phyloP scores from a whole-genome alignment of 164 flowering plant species.

The Stephania cephalantha region DNA sequence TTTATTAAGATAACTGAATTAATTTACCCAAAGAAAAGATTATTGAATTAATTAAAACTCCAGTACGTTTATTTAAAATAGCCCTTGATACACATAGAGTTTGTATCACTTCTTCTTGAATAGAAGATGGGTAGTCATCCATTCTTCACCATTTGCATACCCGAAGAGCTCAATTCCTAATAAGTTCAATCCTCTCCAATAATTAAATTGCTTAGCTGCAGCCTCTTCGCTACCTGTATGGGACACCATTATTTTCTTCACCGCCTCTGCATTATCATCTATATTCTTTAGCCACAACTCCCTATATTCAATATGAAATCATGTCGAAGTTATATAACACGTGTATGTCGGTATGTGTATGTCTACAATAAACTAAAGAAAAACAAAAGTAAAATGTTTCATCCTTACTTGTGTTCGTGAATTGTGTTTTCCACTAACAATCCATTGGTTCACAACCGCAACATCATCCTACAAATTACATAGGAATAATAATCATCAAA shows the following conservation, averaged over 20 bases:
- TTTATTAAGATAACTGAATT: too few relatives aligned
- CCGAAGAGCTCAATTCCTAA: neutral
- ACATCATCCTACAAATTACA: conserved; percentile 19
- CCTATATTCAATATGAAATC: neutral
- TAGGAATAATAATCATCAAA: too few relatives aligned
- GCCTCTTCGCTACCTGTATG: conserved; percentile 2
- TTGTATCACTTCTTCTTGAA: conserved; percentile 18
- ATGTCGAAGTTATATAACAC: too few relatives aligned
- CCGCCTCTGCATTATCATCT: conserved; percentile 2
- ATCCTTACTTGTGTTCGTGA: conserved; percentile 12
- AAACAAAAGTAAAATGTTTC: too few relatives aligned
- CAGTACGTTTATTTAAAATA: too few relatives aligned
- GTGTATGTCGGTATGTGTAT: too few relatives aligned
- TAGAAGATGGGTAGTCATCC: conserved; percentile 12
- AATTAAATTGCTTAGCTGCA: conserved; percentile 8
- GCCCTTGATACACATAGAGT: too few relatives aligned
- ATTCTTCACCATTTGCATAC: conserved; percentile 17
- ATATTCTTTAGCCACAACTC: neutral
- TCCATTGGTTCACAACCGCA: conserved; percentile 19
- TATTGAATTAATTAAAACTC: too few relatives aligned
- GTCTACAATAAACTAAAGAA: too few relatives aligned
- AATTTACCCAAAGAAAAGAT: too few relatives aligned
- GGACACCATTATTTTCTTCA: neutral
- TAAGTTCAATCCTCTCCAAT: conserved; percentile 15
- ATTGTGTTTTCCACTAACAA: conserved; percentile 18